Evolutionary conservation across 352 stramenopile species (phyloP).

Genomic region (Globisporangium alternatum): DNA sequence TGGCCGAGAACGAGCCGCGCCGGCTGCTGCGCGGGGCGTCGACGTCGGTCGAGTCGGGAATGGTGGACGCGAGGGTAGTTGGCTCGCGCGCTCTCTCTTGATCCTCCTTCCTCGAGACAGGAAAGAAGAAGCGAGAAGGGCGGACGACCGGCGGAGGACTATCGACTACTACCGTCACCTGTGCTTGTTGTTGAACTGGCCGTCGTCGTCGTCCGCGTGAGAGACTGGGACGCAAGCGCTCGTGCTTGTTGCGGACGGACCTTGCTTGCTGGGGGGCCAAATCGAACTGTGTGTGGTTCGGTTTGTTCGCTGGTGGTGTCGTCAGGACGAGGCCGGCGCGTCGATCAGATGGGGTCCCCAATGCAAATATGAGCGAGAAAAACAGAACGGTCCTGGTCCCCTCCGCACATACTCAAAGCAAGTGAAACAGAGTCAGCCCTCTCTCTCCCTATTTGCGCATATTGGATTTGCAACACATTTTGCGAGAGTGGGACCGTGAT

Average conservation of each 20-base stretch:
- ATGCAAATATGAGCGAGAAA: neutral
- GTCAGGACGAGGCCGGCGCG: neutral
- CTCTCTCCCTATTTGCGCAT: neutral
- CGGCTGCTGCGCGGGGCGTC: neutral
- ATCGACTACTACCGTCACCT: neutral
- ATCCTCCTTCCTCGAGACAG: neutral
- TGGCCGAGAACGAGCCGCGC: constrained; percentile 7
- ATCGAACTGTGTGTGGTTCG: neutral
- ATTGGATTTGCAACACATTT: neutral
- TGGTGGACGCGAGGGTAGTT: neutral
- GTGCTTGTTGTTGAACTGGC: too few species aligned
- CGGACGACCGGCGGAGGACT: neutral
- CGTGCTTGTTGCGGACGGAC: too few species aligned
- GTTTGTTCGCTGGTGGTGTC: constrained; percentile 5
- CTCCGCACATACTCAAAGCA: neutral
- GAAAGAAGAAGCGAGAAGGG: constrained; percentile 1
- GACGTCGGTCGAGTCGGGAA: constrained; percentile 1
- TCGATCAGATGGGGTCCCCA: constrained; percentile 8
- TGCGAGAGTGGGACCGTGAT: neutral
- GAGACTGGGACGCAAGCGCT: neutral
- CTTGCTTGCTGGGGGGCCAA: neutral
- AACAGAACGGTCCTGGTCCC: constrained; percentile 1
- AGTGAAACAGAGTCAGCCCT: constrained; percentile 3
- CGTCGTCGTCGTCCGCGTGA: too few species aligned
- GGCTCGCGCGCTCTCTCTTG: neutral